phyloP scores from a whole-genome alignment of 768 basidiomycete genomes.

The Collybia sordida region DNA sequence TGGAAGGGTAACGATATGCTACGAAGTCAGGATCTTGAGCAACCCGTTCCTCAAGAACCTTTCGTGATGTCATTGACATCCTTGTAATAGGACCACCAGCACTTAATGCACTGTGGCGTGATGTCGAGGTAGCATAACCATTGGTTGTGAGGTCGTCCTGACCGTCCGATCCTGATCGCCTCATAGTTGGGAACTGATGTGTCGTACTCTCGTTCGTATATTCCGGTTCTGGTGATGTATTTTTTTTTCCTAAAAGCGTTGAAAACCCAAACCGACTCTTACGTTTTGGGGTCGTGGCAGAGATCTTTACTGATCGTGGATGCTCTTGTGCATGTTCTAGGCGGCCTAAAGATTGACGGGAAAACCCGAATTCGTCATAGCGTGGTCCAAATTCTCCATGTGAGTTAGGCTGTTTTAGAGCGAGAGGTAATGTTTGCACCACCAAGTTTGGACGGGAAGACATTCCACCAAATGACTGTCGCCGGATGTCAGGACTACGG shows the following conservation, averaged over 20 bases:
- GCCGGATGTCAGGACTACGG: conserved; percentile 51
- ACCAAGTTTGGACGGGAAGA: conserved; percentile 54
- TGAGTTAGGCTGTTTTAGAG: conserved; percentile 30
- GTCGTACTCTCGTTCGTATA: conserved; percentile 30
- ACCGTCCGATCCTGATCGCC: conserved; percentile 42
- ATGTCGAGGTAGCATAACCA: conserved; percentile 49
- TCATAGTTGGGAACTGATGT: conserved; percentile 45
- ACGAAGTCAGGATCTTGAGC: conserved; percentile 84
- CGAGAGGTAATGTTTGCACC: conserved; percentile 49
- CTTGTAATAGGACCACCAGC: conserved; percentile 41
- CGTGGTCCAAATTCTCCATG: conserved; percentile 36
- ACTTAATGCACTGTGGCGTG: conserved; percentile 50
- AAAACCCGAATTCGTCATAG: conserved; percentile 76
- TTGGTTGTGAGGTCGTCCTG: conserved; percentile 47
- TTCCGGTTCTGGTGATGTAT: conserved; percentile 30
- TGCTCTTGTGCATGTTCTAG: conserved; percentile 34
- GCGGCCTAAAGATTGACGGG: conserved; percentile 56
- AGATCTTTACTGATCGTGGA: conserved; percentile 18
- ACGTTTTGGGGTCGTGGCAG: conserved; percentile 50
- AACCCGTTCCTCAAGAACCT: conserved; percentile 76
- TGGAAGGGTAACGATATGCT: conserved; percentile 85
- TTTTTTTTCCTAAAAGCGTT: conserved; percentile 62
- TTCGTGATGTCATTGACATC: conserved; percentile 65
- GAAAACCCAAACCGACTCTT: conserved; percentile 74
- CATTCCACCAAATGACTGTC: conserved; percentile 78